Percentiles rank a stretch among this genome's conserved stretches.
Conservation (phyloP, 805 yeast genomes). For the Candida ipomoeae region DNA sequence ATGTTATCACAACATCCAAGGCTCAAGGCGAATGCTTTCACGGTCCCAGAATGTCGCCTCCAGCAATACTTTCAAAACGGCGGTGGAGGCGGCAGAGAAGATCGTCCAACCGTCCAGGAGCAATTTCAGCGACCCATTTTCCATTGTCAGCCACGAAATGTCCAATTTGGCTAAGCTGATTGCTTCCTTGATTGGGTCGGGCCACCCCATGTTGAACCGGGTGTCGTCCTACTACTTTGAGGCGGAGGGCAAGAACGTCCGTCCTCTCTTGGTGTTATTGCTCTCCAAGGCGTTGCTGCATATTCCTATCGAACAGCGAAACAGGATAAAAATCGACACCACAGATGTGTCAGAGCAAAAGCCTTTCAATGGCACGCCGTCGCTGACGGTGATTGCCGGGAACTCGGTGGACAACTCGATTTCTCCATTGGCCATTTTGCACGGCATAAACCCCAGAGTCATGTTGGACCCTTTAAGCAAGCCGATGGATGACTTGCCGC, state of each 20-base stretch:
- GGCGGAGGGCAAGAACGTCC: constrained; percentile 91
- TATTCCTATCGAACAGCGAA: constrained; percentile 68
- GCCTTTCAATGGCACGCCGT: constrained; percentile 56
- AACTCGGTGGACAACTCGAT: constrained; percentile 58
- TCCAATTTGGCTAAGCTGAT: constrained; percentile 81
- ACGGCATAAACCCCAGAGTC: constrained; percentile 85
- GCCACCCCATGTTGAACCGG: constrained; percentile 88
- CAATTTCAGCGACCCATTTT: constrained; percentile 73
- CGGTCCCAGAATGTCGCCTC: not conserved
- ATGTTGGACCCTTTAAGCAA: constrained; percentile 78
- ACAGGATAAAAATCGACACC: constrained; percentile 56
- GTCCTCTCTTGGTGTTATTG: constrained; percentile 84
- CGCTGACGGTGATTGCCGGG: constrained; percentile 53
- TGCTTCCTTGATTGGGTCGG: constrained; percentile 81
- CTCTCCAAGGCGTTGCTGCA: constrained; percentile 74
- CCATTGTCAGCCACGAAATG: constrained; percentile 92
- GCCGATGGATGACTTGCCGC: constrained; percentile 70
- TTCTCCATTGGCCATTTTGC: constrained; percentile 76
- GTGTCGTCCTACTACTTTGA: constrained; percentile 95
- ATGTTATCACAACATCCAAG: not conserved
- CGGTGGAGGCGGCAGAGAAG: constrained; percentile 68
- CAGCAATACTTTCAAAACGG: constrained; percentile 39
- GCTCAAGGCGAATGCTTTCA: not conserved
- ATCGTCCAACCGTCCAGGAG: constrained; percentile 51
- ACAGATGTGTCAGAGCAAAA: constrained; percentile 65